A percentile compares a stretch with the other conserved stretches of the same genome.
phyloP scores from a whole-genome alignment of 2,329 filamentous ascomycete species.

The Ophiostoma ips region DNA sequence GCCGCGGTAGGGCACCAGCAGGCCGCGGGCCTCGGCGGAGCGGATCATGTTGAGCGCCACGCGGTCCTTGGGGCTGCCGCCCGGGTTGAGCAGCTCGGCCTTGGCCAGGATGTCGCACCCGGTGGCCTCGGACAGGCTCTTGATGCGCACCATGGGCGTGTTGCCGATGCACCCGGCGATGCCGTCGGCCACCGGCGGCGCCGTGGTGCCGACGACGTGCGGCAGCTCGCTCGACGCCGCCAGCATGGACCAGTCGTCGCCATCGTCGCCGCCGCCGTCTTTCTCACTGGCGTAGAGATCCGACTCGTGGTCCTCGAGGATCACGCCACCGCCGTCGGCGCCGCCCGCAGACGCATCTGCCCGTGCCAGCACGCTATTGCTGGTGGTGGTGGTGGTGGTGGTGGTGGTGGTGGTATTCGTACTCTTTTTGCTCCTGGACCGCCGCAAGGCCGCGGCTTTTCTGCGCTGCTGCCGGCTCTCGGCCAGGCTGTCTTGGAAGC shows the following conservation, averaged over 20 bases:
- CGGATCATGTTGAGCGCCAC: slow-evolving; percentile 85
- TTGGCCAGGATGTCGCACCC: slow-evolving; percentile 86
- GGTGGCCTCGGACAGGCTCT: slow-evolving; percentile 71
- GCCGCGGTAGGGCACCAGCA: slow-evolving; percentile 64
- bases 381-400: too few species aligned
- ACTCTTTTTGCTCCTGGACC: slow-evolving; percentile 4
- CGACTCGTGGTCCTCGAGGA: slow-evolving; percentile 42
- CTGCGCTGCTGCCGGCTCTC: neutral
- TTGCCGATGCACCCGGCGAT: slow-evolving; percentile 89
- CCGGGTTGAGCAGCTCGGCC: slow-evolving; percentile 91
- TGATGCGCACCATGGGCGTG: slow-evolving; percentile 78
- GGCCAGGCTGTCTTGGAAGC: slow-evolving; percentile 31
- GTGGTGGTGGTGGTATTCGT: too few species aligned
- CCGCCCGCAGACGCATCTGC: too few species aligned
- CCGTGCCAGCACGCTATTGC: too few species aligned
- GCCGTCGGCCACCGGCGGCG: slow-evolving; percentile 45
- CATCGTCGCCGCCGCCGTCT: slow-evolving; percentile 4
- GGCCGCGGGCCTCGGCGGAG: slow-evolving; percentile 62
- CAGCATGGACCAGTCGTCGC: slow-evolving; percentile 9
- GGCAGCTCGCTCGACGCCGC: slow-evolving; percentile 6
- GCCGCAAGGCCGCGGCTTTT: slow-evolving; percentile 1
- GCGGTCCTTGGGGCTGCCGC: slow-evolving; percentile 86
- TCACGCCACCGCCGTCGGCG: slow-evolving; percentile 26
- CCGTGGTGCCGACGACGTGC: neutral
- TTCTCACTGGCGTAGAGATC: neutral